Evolutionary conservation across 345 rosid species (phyloP).

Genomic region (Rhodamnia rubescens): DNA sequence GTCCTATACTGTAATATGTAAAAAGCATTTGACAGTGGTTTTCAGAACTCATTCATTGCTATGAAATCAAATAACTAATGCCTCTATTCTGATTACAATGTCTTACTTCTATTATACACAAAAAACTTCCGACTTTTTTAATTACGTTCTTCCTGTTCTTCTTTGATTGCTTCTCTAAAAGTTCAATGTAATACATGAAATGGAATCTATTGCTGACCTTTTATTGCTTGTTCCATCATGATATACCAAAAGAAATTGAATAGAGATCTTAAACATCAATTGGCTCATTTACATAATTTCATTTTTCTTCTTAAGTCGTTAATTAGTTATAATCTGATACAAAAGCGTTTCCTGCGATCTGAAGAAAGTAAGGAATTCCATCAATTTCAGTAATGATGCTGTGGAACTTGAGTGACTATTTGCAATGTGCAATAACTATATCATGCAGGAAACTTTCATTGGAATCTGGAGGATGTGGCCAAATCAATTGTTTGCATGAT

Average conservation of each 20-base stretch:
- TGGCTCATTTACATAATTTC: neutral
- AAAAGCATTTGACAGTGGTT: neutral
- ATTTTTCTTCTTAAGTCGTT: neutral
- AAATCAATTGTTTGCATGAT: slow-evolving; percentile 88
- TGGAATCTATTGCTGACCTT: neutral
- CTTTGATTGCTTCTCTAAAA: neutral
- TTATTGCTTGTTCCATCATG: neutral
- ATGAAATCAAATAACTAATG: neutral
- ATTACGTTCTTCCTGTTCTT: neutral
- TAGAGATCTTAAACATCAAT: neutral
- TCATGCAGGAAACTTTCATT: slow-evolving; percentile 78
- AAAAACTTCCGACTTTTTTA: neutral
- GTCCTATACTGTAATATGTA: neutral
- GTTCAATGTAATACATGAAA: neutral
- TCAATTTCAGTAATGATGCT: neutral
- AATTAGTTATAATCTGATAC: neutral
- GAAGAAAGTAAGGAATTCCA: neutral
- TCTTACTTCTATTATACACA: neutral
- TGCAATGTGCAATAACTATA: neutral
- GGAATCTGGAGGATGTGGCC: slow-evolving; percentile 86
- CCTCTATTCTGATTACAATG: neutral
- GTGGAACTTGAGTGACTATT: neutral
- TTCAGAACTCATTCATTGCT: neutral
- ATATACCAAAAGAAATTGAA: neutral
- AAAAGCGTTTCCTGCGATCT: neutral